Conservation (phyloP, 2,329 filamentous ascomycete genomes). For the Cytospora paraplurivora region DNA sequence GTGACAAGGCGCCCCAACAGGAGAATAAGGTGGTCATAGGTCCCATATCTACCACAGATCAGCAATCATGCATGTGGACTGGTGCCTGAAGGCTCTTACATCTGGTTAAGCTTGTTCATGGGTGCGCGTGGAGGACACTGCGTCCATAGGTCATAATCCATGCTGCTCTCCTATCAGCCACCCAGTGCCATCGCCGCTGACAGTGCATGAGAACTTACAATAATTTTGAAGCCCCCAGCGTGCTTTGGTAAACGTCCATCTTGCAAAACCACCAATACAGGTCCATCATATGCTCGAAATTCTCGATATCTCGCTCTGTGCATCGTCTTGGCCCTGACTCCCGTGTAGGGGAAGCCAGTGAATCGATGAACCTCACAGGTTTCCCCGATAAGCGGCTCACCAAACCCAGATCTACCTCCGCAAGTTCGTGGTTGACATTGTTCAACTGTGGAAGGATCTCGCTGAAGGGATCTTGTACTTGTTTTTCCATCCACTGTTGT, state of each 20-base stretch:
- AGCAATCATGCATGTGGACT: constrained; percentile 26
- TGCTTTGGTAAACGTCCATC: constrained; percentile 89
- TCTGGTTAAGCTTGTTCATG: constrained; percentile 73
- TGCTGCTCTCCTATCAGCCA: constrained; percentile 50
- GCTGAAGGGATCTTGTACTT: constrained; percentile 29
- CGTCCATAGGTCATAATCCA: constrained; percentile 80
- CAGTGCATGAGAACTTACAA: constrained; percentile 63
- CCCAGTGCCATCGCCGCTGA: constrained; percentile 2
- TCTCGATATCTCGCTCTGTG: constrained; percentile 69
- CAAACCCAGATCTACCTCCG: constrained; percentile 46
- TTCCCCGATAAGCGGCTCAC: constrained; percentile 46
- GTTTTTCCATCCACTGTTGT: constrained; percentile 28
- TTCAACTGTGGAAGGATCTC: constrained; percentile 32
- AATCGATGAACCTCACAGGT: constrained; percentile 35
- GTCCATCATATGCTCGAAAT: constrained; percentile 80
- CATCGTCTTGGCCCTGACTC: constrained; percentile 19
- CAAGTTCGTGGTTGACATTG: constrained; percentile 37
- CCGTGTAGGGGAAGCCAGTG: constrained; percentile 25
- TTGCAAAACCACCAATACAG: constrained; percentile 96
- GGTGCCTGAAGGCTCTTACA: constrained; percentile 48
- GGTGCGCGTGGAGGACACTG: constrained; percentile 84
- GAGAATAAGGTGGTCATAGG: constrained; percentile 84
- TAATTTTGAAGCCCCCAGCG: constrained; percentile 80
- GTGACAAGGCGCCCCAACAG: constrained; percentile 77
- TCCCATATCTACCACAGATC: constrained; percentile 67